phyloP scores from a whole-genome alignment of 75 land plant species.

The Isoetes taiwanensis region DNA sequence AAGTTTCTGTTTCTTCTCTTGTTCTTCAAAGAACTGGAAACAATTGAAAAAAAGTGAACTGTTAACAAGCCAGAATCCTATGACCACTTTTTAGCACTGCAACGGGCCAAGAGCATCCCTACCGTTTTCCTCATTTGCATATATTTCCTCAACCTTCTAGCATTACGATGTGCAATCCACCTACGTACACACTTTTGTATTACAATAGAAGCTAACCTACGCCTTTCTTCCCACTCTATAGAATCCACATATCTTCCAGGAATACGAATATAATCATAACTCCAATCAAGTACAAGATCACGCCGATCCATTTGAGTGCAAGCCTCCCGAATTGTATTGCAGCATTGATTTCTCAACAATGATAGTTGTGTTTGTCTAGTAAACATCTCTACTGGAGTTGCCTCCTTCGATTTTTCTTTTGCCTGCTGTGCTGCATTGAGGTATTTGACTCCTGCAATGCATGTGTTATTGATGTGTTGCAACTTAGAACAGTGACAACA shows the following conservation, averaged over 20 bases:
- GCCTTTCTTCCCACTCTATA: slow-evolving; percentile 16
- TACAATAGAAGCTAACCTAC: slow-evolving; percentile 14
- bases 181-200: slow-evolving; percentile 23
- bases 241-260: slow-evolving; percentile 24
- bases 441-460: no score
- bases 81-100: not conserved
- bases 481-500: no score
- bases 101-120: not conserved
- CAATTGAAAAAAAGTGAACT: not conserved
- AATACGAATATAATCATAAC: slow-evolving; percentile 10
- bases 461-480: no score
- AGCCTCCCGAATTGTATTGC: slow-evolving; percentile 19
- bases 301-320: slow-evolving; percentile 24
- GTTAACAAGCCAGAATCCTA: not conserved
- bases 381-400: slow-evolving; percentile 11
- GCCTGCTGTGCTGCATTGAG: no score
- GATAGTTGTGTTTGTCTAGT: slow-evolving; percentile 19
- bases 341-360: slow-evolving; percentile 1
- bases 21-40: slow-evolving; percentile 20
- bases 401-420: no score
- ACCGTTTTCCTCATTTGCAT: slow-evolving; percentile 14
- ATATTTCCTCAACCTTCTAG: slow-evolving; percentile 12
- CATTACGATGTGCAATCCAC: slow-evolving; percentile 23
- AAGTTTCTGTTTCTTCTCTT: slow-evolving; percentile 17
- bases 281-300: slow-evolving; percentile 2